Evolutionary conservation across 2,329 filamentous ascomycete genomes (phyloP).

Genomic region (Talaromyces sp.): DNA sequence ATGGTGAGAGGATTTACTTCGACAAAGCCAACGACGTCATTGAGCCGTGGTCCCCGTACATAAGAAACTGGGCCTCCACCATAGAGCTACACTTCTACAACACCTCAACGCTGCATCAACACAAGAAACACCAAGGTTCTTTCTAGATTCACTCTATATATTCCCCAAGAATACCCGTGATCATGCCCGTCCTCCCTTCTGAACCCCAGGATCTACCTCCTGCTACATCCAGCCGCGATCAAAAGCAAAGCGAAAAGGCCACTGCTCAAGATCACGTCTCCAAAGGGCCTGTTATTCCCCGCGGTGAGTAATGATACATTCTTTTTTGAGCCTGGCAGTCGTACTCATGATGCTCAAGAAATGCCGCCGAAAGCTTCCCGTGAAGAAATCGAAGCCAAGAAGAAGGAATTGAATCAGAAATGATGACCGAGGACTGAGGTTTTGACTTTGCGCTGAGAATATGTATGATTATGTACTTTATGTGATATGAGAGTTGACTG

Average conservation of each 20-base stretch:
- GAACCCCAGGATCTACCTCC: conserved; percentile 24
- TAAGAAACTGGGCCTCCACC: not conserved
- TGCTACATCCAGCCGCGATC: conserved; percentile 15
- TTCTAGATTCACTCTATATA: not conserved
- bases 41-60: not conserved
- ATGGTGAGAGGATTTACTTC: conserved; percentile 15
- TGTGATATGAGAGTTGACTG: not conserved
- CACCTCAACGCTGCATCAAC: not conserved
- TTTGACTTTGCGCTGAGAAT: not conserved
- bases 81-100: too few relatives aligned
- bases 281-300: conserved; percentile 47
- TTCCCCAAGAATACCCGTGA: not conserved
- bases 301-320: conserved; percentile 26
- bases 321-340: conserved; percentile 15
- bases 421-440: not conserved
- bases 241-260: conserved; percentile 38
- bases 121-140: not conserved
- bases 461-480: not conserved
- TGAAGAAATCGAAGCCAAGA: conserved; percentile 65
- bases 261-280: conserved; percentile 33
- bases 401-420: conserved; percentile 63
- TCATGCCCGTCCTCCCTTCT: conserved; percentile 30
- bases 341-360: conserved; percentile 25
- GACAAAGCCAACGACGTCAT: conserved; percentile 18
- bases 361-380: conserved; percentile 50